phyloP scores from a whole-genome alignment of 192 early-diverging fungal genomes.

The Chytriomyces sp. region DNA sequence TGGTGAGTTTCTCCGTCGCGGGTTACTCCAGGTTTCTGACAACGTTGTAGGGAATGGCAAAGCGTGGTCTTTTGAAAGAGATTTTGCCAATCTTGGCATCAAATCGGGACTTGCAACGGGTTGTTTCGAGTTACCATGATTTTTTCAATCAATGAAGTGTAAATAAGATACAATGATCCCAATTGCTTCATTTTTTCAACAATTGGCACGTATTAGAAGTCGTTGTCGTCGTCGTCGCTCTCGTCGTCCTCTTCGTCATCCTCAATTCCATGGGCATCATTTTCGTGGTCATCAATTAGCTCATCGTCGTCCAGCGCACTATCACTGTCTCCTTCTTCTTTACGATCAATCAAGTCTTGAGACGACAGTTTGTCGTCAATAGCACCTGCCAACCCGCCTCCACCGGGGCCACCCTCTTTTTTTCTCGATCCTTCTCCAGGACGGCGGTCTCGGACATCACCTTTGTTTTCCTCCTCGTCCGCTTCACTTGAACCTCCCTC shows the following conservation, averaged over 20 bases:
- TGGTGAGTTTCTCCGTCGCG: background rate
- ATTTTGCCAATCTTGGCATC: constrained; percentile 30
- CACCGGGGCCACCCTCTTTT: background rate
- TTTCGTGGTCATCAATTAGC: constrained; percentile 15
- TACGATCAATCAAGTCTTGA: background rate
- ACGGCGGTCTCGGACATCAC: background rate
- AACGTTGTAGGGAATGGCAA: constrained; percentile 4
- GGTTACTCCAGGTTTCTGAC: background rate
- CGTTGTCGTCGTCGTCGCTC: constrained; percentile 40
- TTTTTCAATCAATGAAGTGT: constrained; percentile 15
- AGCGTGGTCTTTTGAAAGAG: constrained; percentile 13
- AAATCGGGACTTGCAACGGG: constrained; percentile 14
- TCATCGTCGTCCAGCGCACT: constrained; percentile 30
- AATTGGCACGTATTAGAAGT: constrained; percentile 45
- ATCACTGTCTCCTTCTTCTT: constrained; percentile 25
- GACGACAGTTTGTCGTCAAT: background rate
- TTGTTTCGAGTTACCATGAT: constrained; percentile 1
- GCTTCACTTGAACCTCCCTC: background rate
- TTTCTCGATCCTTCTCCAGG: background rate
- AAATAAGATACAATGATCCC: too few species aligned
- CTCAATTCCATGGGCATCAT: background rate
- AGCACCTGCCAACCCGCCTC: constrained; percentile 12
- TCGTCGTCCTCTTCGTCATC: constrained; percentile 19
- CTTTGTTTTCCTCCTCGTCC: background rate
- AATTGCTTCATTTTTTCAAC: too few species aligned